These are phyloP conservation scores for Bjerkandera adusta DNA, from an alignment of 1,284 basidiomycete species.

Conservation along the genomic window DNA sequence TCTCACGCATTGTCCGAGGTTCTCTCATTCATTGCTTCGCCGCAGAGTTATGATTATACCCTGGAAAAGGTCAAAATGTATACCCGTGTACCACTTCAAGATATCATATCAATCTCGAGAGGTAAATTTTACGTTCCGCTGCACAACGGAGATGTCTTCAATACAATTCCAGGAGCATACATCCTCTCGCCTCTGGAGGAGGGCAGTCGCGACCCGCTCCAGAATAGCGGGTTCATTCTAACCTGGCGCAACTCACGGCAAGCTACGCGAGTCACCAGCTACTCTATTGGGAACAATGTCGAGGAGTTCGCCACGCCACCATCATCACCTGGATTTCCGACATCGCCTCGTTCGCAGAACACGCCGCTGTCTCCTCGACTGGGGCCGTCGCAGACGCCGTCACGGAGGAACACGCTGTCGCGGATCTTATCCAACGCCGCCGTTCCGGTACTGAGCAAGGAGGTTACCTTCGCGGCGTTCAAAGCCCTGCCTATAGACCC, in stretches of 20 bases:
- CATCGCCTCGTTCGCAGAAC: constrained; percentile 12
- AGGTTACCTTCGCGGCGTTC: constrained; percentile 64
- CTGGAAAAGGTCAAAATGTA: constrained; percentile 90
- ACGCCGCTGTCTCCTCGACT: constrained; percentile 10
- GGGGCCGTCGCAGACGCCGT: constrained; percentile 16
- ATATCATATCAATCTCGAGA: constrained; percentile 82
- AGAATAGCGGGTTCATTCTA: constrained; percentile 86
- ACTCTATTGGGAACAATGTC: constrained; percentile 75
- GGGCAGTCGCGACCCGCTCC: constrained; percentile 78
- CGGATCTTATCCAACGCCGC: constrained; percentile 35
- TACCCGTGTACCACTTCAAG: constrained; percentile 84
- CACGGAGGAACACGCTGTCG: constrained; percentile 27
- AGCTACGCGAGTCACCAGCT: constrained; percentile 74
- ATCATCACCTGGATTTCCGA: constrained; percentile 19
- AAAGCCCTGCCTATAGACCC: constrained; percentile 74
- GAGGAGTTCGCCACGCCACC: constrained; percentile 32
- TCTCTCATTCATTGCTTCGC: constrained; percentile 1
- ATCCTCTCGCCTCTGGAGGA: constrained; percentile 90
- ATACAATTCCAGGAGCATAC: constrained; percentile 64
- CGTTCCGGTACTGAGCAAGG: constrained; percentile 27
- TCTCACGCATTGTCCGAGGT: background rate
- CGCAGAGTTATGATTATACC: constrained; percentile 85
- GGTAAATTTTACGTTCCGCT: constrained; percentile 50
- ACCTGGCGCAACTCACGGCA: constrained; percentile 68
- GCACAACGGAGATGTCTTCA: no score